A percentile compares a stretch with the other conserved stretches of the same genome.
Conservation (phyloP, 345 rosid species). For the Bretschneidera sinensis region DNA sequence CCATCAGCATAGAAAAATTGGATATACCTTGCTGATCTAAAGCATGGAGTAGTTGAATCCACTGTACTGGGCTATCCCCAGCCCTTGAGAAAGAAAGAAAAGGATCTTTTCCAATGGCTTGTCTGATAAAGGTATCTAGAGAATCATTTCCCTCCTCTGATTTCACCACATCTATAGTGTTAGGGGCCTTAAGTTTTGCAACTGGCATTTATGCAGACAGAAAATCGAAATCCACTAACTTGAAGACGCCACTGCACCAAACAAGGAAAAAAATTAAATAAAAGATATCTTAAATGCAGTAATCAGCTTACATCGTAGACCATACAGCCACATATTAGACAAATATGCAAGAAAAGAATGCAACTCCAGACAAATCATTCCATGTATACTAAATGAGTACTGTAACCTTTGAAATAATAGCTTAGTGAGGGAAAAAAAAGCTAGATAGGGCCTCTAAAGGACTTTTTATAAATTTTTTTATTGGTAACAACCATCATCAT, state of each 20-base stretch:
- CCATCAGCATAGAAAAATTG: neutral
- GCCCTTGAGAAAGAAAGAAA: constrained; percentile 63
- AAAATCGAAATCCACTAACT: constrained; percentile 15
- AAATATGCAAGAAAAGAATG: neutral
- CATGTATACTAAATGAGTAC: no score
- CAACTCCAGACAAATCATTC: no score
- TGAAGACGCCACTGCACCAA: constrained; percentile 26
- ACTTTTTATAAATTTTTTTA: no score
- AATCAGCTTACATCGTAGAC: neutral
- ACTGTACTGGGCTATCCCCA: constrained; percentile 70
- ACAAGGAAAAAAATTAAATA: no score
- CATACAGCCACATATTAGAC: neutral
- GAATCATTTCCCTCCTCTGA: constrained; percentile 72
- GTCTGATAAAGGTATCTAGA: constrained; percentile 52
- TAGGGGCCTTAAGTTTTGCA: constrained; percentile 41
- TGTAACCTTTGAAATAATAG: no score
- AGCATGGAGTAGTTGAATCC: constrained; percentile 81
- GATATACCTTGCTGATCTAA: constrained; percentile 73
- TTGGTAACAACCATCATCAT: no score
- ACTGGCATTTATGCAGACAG: constrained; percentile 47
- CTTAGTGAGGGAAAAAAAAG: no score
- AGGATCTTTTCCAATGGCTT: constrained; percentile 70
- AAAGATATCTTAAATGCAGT: neutral
- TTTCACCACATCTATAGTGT: constrained; percentile 53
- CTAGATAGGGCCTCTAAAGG: no score